Evolutionary conservation across 352 stramenopile species (phyloP), one percentile per base, ranked within the genome.

Genomic region (Phytopythium mirpurense): DNA sequence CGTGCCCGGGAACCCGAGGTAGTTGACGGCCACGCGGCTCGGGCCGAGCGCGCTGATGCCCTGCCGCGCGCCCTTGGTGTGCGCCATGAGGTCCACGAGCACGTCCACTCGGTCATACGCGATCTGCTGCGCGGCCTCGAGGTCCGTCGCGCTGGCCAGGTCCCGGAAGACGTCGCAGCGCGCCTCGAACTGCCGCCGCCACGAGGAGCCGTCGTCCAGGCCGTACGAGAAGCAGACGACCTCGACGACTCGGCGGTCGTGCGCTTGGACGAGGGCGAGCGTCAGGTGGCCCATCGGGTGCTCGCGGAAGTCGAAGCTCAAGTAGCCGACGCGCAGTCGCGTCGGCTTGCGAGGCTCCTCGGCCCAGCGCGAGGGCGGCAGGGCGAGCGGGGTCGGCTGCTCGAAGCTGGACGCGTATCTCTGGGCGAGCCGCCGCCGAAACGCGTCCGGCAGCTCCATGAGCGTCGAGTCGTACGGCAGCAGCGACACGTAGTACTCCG

Each of bases 241-340:
- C 9, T 86, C 57, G 21, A 95, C 62, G 18, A 40, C 35, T 2
- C 32, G 29, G n/a, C 44, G 32, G 36, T 93, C 47, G 56, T 97
- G 90, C 11, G 80, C 57, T 21, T 94, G 75, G 11, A 97, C 56
- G 6, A 97, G 56, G 2, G 90, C 88, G 3, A 88, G 51, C 16
- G 83, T 97, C 21, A 98, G 67, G 37, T 96, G 86, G 2, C 86
- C 92, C 89, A 98, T 98, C 9, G 92, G 86, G 54, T 98, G 90
- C 57, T 98, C 93, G 1, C 84, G 77, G 51, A 98, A 96, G 68
- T 98, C 85, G 37, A 77, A 93, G 56, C 85, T 94, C 19, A 97
- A 34, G 52, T 98, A 94, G 12, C 88, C 92, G 0, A 96, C 57
- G 15, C 76, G 64, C n/a, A 90, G 56, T 66, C 83, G 56, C 2